Evolutionary conservation across 345 rosid genomes (phyloP).

Genomic region (Hirschfeldia incana): DNA sequence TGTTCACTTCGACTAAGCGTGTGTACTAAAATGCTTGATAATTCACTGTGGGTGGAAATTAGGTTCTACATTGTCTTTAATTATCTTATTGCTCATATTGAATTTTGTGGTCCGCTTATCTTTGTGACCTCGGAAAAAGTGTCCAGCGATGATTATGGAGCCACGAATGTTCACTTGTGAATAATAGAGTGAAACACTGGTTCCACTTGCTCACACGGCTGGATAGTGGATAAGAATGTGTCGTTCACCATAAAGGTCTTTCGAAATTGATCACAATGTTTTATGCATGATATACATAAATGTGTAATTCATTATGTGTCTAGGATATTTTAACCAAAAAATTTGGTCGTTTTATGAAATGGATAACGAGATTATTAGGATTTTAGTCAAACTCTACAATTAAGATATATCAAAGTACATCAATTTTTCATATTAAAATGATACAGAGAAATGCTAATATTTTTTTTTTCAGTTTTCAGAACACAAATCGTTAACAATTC

Average conservation of each 20-base stretch:
- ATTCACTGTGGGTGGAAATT: neutral
- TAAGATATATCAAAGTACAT: neutral
- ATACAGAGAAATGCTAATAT: neutral
- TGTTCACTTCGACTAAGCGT: neutral
- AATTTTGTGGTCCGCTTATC: slow-evolving; percentile 4
- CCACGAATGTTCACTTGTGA: neutral
- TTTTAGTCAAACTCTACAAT: slow-evolving; percentile 6
- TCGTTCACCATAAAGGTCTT: neutral
- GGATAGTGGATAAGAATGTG: neutral
- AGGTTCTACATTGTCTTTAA: neutral
- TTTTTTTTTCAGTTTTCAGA: neutral
- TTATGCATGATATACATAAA: neutral
- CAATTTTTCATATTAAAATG: neutral
- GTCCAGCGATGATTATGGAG: neutral
- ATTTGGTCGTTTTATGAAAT: neutral
- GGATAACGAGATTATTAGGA: neutral
- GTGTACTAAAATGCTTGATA: neutral
- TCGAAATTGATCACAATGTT: neutral
- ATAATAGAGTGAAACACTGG: slow-evolving; percentile 11
- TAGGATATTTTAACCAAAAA: neutral
- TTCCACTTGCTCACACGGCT: slow-evolving; percentile 9
- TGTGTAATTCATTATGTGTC: neutral
- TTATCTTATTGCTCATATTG: neutral
- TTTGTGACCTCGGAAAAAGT: neutral
- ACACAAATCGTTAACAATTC: neutral